Percentiles rank a stretch among this genome's conserved stretches.
Evolutionary conservation across 352 stramenopile genomes (phyloP).

Genomic region (Pythium angustatum): DNA sequence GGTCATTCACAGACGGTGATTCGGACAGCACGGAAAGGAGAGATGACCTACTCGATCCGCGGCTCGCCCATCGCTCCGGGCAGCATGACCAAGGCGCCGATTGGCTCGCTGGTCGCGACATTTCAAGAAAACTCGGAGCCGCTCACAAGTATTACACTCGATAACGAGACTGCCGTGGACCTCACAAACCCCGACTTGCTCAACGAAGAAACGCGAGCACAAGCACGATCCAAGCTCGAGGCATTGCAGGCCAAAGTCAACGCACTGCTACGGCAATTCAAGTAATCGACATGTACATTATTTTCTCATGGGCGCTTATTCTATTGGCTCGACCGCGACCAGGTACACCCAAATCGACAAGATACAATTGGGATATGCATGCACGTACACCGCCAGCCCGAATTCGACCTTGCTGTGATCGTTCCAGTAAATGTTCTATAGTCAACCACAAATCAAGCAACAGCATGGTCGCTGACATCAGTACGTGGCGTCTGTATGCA

Average conservation of each 20-base stretch:
- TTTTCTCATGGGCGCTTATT: slow-evolving; percentile 20
- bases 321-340: slow-evolving; percentile 52
- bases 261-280: slow-evolving; percentile 61
- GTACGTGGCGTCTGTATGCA: slow-evolving; percentile 15
- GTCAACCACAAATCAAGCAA: slow-evolving; percentile 6
- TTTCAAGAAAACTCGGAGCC: slow-evolving; percentile 52
- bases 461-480: slow-evolving; percentile 3
- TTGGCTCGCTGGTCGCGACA: slow-evolving; percentile 58
- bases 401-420: slow-evolving; percentile 88
- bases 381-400: slow-evolving; percentile 84
- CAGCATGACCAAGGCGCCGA: slow-evolving; percentile 53
- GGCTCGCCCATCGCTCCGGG: slow-evolving; percentile 70
- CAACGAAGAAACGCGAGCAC: slow-evolving; percentile 52
- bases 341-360: slow-evolving; percentile 94
- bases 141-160: slow-evolving; percentile 56
- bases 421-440: slow-evolving; percentile 90
- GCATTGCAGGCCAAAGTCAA: slow-evolving; percentile 72
- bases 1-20: slow-evolving; percentile 40
- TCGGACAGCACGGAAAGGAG: slow-evolving; percentile 69
- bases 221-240: slow-evolving; percentile 63
- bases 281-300: slow-evolving; percentile 31
- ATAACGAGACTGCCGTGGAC: slow-evolving; percentile 60
- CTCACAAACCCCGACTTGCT: slow-evolving; percentile 66
- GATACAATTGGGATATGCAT: slow-evolving; percentile 85
- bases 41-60: slow-evolving; percentile 67